Evolutionary conservation across 129 eudicot genomes (phyloP).

Genomic region (Glebionis coronaria): DNA sequence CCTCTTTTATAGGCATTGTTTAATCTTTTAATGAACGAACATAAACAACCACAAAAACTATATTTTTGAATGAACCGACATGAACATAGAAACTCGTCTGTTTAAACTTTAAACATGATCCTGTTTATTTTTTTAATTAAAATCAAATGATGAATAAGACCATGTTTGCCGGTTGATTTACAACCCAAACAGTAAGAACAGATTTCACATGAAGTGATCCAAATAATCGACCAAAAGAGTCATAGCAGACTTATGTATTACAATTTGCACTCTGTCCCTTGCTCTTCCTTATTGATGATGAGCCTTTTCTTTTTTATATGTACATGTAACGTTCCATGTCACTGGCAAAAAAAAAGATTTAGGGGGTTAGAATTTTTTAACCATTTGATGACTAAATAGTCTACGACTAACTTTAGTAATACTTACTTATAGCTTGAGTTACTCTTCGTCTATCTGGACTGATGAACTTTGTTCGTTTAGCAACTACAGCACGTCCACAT

Average conservation of each 20-base stretch:
- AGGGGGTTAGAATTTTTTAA: slow-evolving; percentile 16
- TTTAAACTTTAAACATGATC: too few species aligned
- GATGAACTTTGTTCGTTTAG: slow-evolving; percentile 57
- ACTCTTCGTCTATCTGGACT: slow-evolving; percentile 70
- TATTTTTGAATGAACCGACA: too few species aligned
- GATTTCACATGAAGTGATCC: too few species aligned
- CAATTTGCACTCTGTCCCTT: background rate
- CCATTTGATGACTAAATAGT: background rate
- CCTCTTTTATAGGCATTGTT: too few species aligned
- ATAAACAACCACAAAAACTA: too few species aligned
- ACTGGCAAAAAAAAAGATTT: slow-evolving; percentile 43
- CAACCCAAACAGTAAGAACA: too few species aligned
- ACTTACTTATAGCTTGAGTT: slow-evolving; percentile 95
- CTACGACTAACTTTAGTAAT: background rate
- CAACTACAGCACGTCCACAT: slow-evolving; percentile 80
- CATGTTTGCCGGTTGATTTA: too few species aligned
- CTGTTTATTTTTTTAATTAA: too few species aligned
- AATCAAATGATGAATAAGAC: too few species aligned
- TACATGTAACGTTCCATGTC: slow-evolving; percentile 97
- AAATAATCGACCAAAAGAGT: too few species aligned
- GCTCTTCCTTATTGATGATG: slow-evolving; percentile 13
- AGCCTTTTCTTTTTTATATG: slow-evolving; percentile 82
- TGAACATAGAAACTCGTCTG: too few species aligned
- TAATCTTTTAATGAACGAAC: too few species aligned
- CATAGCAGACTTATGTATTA: slow-evolving; percentile 26